These are phyloP conservation scores for Globisporangium uncinulatum DNA, from an alignment of 352 stramenopile genomes.

Conservation along the genomic window DNA sequence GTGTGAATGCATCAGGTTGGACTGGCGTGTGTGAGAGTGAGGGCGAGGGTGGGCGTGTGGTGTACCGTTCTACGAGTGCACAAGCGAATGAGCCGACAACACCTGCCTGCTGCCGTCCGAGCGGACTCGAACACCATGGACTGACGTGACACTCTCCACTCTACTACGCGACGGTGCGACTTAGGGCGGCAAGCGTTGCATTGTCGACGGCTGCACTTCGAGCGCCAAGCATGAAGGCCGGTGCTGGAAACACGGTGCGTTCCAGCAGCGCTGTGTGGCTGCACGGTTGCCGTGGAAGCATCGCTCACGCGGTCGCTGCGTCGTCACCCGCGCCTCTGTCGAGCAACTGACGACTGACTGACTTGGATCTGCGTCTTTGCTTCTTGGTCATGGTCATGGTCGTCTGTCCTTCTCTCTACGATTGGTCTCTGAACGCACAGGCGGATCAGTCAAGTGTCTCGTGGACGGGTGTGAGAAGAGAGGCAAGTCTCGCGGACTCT, in stretches of 20 bases:
- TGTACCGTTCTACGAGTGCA: too few species aligned
- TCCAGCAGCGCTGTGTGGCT: background rate
- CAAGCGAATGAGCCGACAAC: too few species aligned
- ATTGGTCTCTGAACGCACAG: background rate
- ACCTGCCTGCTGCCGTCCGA: too few species aligned
- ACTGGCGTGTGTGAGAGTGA: too few species aligned
- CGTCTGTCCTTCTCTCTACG: too few species aligned
- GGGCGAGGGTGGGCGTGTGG: background rate
- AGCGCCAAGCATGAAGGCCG: slow-evolving; percentile 49
- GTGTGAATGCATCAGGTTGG: background rate
- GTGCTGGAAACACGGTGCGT: slow-evolving; percentile 40
- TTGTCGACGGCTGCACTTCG: slow-evolving; percentile 42
- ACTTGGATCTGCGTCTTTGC: background rate
- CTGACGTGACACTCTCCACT: too few species aligned
- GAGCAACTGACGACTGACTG: too few species aligned
- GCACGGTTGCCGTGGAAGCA: too few species aligned
- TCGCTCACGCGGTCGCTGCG: too few species aligned
- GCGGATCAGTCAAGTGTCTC: slow-evolving; percentile 27
- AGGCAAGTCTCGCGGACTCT: slow-evolving; percentile 21
- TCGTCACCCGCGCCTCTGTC: too few species aligned
- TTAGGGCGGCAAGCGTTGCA: slow-evolving; percentile 44
- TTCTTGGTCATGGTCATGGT: background rate
- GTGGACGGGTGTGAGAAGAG: slow-evolving; percentile 20
- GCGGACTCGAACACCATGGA: too few species aligned
- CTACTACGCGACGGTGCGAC: too few species aligned